phyloP scores from a whole-genome alignment of 495 filamentous ascomycete genomes.

The Apiosordaria backusii region DNA sequence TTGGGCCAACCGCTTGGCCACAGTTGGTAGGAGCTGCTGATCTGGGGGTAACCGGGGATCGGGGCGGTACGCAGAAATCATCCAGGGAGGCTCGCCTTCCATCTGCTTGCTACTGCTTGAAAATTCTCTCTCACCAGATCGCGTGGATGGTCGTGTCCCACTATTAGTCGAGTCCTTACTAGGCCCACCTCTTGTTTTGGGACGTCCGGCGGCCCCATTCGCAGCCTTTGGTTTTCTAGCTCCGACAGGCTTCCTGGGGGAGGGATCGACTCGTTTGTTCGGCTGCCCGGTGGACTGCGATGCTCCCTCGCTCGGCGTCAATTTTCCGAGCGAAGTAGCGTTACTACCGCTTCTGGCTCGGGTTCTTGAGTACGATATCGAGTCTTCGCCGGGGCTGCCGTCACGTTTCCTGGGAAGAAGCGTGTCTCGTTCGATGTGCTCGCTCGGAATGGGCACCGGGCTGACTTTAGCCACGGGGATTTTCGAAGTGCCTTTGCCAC shows the following conservation, averaged over 20 bases:
- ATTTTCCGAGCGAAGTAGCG: constrained; percentile 55
- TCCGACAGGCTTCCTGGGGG: constrained; percentile 42
- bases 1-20: constrained; percentile 86
- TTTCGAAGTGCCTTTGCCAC: constrained; percentile 53
- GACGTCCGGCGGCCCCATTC: constrained; percentile 48
- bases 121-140: constrained; percentile 50
- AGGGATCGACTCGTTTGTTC: constrained; percentile 45
- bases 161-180: constrained; percentile 52
- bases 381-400: constrained; percentile 56
- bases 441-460: constrained; percentile 67
- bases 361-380: constrained; percentile 52
- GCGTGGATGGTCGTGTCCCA: constrained; percentile 50
- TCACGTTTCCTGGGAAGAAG: constrained; percentile 61
- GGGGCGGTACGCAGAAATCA: constrained; percentile 90
- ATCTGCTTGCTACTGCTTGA: constrained; percentile 59
- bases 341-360: constrained; percentile 71
- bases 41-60: constrained; percentile 93
- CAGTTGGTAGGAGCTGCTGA: constrained; percentile 90
- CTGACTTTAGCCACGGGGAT: constrained; percentile 82
- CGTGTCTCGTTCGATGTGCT: constrained; percentile 68
- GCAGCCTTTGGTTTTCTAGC: constrained; percentile 43
- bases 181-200: constrained; percentile 58
- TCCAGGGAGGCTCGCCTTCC: constrained; percentile 94
- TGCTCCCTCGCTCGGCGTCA: constrained; percentile 36
- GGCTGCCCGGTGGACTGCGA: constrained; percentile 30